Evolutionary conservation across 23 red algal genomes (phyloP), one percentile per base, ranked within the genome.

Genomic region (Agarophyton chilense): DNA sequence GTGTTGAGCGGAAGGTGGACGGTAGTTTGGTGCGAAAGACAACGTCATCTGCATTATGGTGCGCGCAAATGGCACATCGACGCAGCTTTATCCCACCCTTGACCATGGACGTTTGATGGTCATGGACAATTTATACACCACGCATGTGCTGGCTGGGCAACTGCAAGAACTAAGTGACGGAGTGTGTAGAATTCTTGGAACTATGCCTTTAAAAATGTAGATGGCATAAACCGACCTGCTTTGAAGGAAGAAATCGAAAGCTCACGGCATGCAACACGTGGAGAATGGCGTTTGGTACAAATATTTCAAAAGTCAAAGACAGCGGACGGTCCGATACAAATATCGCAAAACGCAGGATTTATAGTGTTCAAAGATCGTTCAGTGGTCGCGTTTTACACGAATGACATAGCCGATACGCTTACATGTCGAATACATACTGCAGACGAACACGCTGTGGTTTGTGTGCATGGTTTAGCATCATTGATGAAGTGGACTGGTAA

Each of bases 1-100:
- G 38, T 77, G 36, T 77, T 35, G 72, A 77, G 39, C 43, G 49
- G 25, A 77, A 77, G 25, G 28, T 77, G n/a, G 72, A 54, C 28
- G 10, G 65, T 4, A 18, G 9, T 33, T 18, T 72, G 22, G 65
- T 72, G 25, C 10, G 10, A 72, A 45, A 72, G 32, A 33, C 38
- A 42, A 42, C 11, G 3, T 14, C 65, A 33, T 72, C 65, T 4
- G 65, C 65, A 12, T 33, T 72, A 45, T 72, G 65, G 65, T 72
- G 65, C 26, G 65, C 65, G 2, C 65, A 72, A 45, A 45, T 45
- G 65, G 10, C 65, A n/a, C 65, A 41, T n/a, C 38, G 13, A 42
- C 6, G 13, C 33, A 74, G 28, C 21, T 10, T 2, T 32, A 33
- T 34, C 65, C 11, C 25, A 72, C 65, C 3, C 65, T n/a, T 18